Base-by-base conservation (phyloP, 306 rosid genomes). In the Calophaca sinica region DNA sequence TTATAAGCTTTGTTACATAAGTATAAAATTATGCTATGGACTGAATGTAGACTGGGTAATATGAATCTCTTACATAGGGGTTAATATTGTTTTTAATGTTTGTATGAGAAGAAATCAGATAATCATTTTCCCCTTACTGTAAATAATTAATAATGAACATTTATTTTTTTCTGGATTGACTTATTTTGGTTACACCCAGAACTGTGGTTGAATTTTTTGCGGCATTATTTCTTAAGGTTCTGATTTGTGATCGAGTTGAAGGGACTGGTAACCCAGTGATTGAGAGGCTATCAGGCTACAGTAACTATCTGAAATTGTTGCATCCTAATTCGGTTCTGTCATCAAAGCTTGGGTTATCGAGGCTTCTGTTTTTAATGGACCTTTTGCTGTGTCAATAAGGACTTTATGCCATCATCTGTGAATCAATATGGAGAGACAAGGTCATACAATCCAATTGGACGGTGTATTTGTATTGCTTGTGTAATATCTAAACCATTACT, bases 311-410 rank as follows among this genome's bases (percentile, higher is more conserved):
- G 90, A 88, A 82, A 76, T 87, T 76, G 55, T 91, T 55, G 96
- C 86, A 76, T 80, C 89, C 14, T 91, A 94, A 84, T 86, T 94
- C 50, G 93, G 96, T 62, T 76, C 73, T 66, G 85, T 53, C 11
- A 55, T 81, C 72, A 94, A 94, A 80, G 86, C 97, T 65, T 94
- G 98, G 97, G 93, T 88, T 74, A 72, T 94, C 32, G 93, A 90
- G 74, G 91, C 96, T 80, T 85, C 97, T 54, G 72, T 68, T 80
- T 94, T 83, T 59, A 85, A 87, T 72, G 97, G 97, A 55, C 88
- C 97, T 78, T 94, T 87, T 6, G 93, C 98, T 60, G 86, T 60
- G 86, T 94, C 63, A 88, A 88, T 62, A 81, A 86, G 63, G 93
- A 90, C 73, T 91, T 94, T 76, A 74, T 90, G 54, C 89, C 90